phyloP scores from a whole-genome alignment of 2,329 filamentous ascomycete genomes.

The Dactylellina cionopaga region DNA sequence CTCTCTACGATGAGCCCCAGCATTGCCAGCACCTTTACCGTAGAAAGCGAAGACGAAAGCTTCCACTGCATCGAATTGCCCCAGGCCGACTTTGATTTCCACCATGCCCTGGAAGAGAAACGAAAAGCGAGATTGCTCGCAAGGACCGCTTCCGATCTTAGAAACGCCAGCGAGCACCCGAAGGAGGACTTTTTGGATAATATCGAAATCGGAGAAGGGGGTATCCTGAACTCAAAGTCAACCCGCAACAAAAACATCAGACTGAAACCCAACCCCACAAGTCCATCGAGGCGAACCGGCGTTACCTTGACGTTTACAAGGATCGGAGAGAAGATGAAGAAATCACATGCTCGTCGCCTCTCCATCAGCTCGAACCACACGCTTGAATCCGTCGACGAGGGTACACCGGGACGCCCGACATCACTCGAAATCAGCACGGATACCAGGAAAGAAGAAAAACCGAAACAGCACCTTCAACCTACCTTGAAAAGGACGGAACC shows the following conservation, averaged over 20 bases:
- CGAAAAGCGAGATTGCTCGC: slow-evolving; percentile 37
- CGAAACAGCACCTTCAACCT: slow-evolving; percentile 23
- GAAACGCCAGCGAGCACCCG: slow-evolving; percentile 59
- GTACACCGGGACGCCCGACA: slow-evolving; percentile 31
- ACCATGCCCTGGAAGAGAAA: slow-evolving; percentile 75
- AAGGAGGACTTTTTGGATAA: slow-evolving; percentile 83
- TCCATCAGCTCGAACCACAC: slow-evolving; percentile 49
- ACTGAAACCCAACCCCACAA: slow-evolving; percentile 75
- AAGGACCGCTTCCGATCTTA: slow-evolving; percentile 58
- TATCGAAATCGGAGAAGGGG: slow-evolving; percentile 84
- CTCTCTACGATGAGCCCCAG: slow-evolving; percentile 89
- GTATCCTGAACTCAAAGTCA: slow-evolving; percentile 80
- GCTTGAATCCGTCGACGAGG: slow-evolving; percentile 45
- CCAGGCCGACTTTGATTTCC: slow-evolving; percentile 82
- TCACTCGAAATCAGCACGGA: slow-evolving; percentile 36
- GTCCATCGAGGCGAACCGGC: slow-evolving; percentile 77
- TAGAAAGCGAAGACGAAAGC: slow-evolving; percentile 85
- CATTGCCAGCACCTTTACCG: slow-evolving; percentile 86
- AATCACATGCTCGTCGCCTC: slow-evolving; percentile 43
- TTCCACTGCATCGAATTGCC: slow-evolving; percentile 89
- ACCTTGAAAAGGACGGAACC: slow-evolving; percentile 36
- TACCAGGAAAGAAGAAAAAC: slow-evolving; percentile 17
- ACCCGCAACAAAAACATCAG: slow-evolving; percentile 92
- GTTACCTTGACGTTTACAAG: slow-evolving; percentile 92
- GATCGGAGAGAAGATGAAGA: slow-evolving; percentile 54